Base-by-base conservation (phyloP, 352 stramenopile species). In the Blastocystis sp. region DNA sequence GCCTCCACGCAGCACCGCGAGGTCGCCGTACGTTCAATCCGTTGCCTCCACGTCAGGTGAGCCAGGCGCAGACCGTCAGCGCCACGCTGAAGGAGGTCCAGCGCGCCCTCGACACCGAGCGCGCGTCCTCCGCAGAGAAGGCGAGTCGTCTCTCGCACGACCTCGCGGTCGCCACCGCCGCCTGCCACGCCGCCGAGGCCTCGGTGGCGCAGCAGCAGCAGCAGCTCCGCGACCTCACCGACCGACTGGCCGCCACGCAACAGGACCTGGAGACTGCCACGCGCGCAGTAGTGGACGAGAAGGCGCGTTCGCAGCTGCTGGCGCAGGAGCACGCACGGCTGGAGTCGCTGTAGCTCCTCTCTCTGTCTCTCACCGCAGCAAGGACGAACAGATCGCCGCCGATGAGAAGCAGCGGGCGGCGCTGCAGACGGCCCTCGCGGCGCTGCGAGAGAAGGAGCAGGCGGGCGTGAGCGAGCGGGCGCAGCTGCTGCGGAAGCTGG, bases 361-460 rank as follows among this genome's bases (percentile, higher is more conserved):
- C 7, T n/a, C 1, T 8, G 44, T n/a, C 21, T 49, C 4, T 64
- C 6, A 81, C 21, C 2, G 21, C 49, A 81, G 69, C 4, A 81
- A 81, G 34, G 69, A 81, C 46, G 69, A 81, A 18, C 69, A 64
- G 53, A 81, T 81, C 21, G 46, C n/a, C 7, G 69, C 61, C 18
- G 44, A 63, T 11, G 16, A 42, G 21, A 29, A 46, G 14, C 69
- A 81, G n/a, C 18, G 24, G 6, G 16, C 27, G 4, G 61, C 69
- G 9, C 36, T 81, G 44, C 69, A 64, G 46, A 24, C 27, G 16
- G 48, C 63, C 7, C 18, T 57, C 8, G 36, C 27, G 1, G 21
- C 49, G 46, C 8, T 75, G 32, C 34, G 32, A 32, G 21, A 42
- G 48, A 81, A 51, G 3, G 46, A 16, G 53, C 63, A 34, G 36